Conservation (phyloP, 768 basidiomycete species). For the Podaxis sp. region DNA sequence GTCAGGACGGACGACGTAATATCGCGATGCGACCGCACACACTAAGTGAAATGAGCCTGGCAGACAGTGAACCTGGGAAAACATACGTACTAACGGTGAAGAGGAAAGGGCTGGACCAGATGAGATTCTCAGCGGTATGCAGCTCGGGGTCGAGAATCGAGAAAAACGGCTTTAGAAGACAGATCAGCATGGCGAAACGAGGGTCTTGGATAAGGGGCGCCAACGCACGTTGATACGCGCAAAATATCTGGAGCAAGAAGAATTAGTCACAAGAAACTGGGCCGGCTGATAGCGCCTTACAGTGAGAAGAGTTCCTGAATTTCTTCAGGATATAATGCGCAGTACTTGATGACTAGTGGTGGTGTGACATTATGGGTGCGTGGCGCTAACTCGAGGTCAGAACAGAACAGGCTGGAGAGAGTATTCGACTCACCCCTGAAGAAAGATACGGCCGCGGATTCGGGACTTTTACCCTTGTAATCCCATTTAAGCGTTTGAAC, state of each 20-base stretch:
- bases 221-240: slow-evolving; percentile 46
- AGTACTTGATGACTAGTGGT: slow-evolving; percentile 45
- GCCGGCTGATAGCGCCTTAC: slow-evolving; percentile 27
- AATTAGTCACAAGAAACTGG: neutral
- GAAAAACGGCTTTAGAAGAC: slow-evolving; percentile 42
- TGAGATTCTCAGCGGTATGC: slow-evolving; percentile 48
- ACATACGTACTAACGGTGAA: slow-evolving; percentile 53
- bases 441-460: slow-evolving; percentile 29
- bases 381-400: slow-evolving; percentile 13
- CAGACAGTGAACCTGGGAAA: neutral
- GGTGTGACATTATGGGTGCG: slow-evolving; percentile 20
- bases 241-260: slow-evolving; percentile 37
- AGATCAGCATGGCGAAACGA: neutral
- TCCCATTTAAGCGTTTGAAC: slow-evolving; percentile 16
- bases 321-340: slow-evolving; percentile 45
- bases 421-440: slow-evolving; percentile 28
- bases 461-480: slow-evolving; percentile 29
- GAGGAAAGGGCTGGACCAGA: slow-evolving; percentile 52
- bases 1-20: slow-evolving; percentile 50
- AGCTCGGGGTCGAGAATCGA: slow-evolving; percentile 53
- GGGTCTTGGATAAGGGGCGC: neutral
- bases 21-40: slow-evolving; percentile 66
- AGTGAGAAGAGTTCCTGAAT: slow-evolving; percentile 48
- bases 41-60: slow-evolving; percentile 33
- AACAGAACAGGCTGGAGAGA: neutral